Evolutionary conservation across 2,329 filamentous ascomycete genomes (phyloP).

Genomic region (Dactylellina haptotyla): DNA sequence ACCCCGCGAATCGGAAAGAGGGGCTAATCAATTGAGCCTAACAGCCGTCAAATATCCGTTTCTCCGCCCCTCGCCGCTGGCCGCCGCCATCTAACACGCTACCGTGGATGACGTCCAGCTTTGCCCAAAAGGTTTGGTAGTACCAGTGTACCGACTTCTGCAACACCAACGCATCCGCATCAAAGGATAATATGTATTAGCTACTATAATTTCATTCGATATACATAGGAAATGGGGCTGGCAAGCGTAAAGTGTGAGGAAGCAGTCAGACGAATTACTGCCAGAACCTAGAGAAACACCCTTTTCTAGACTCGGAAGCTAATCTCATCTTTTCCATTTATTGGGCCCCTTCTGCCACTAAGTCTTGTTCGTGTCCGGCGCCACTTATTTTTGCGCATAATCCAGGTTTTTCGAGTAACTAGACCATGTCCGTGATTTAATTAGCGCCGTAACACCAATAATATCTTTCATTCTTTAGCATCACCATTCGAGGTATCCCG

Average conservation of each 20-base stretch:
- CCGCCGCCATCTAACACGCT: not conserved
- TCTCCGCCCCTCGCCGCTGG: conserved; percentile 1
- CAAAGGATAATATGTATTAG: too few species aligned
- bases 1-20: conserved; percentile 17
- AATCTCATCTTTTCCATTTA: not conserved
- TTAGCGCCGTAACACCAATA: too few species aligned
- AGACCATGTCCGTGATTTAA: too few species aligned
- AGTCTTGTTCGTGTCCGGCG: too few species aligned
- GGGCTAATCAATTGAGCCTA: conserved; percentile 17
- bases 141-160: not conserved
- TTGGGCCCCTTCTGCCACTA: not conserved
- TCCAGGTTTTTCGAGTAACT: too few species aligned
- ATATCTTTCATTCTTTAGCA: too few species aligned
- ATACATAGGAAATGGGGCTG: not conserved
- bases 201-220: not conserved
- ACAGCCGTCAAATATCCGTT: conserved; percentile 12
- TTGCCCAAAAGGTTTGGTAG: not conserved
- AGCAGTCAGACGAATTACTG: not conserved
- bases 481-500: too few species aligned
- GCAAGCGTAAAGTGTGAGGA: not conserved
- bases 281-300: not conserved
- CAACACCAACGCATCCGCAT: too few species aligned
- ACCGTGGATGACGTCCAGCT: not conserved
- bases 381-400: too few species aligned
- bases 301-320: too few species aligned